Evolutionary conservation across 441 rosid species (phyloP).

Genomic region (Populus hybrid): DNA sequence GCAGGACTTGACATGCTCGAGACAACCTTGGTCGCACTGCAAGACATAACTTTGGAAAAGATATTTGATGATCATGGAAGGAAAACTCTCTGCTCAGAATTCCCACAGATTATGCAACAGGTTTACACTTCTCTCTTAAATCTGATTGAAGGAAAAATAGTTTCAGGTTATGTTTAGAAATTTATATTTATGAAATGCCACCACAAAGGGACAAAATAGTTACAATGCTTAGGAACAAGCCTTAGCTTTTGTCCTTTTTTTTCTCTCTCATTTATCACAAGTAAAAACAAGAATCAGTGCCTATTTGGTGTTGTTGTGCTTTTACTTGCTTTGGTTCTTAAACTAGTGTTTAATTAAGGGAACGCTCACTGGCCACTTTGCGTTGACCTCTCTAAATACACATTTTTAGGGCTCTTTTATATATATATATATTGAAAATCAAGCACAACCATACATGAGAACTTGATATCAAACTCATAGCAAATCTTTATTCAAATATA

Average conservation of each 20-base stretch:
- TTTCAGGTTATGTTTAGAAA: background rate
- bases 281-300: background rate
- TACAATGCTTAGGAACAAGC: background rate
- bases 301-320: background rate
- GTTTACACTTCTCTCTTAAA: conserved; percentile 30
- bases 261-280: background rate
- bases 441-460: no score
- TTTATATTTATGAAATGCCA: background rate
- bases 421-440: no score
- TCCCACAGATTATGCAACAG: conserved; percentile 99
- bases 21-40: conserved; percentile 88
- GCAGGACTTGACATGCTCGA: conserved; percentile 99
- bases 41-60: conserved; percentile 88
- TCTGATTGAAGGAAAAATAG: background rate
- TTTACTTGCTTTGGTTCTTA: background rate
- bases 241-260: background rate
- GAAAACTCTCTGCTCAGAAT: conserved; percentile 86
- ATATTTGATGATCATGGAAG: conserved; percentile 94
- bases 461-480: background rate
- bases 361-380: background rate
- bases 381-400: background rate
- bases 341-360: no score
- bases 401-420: no score
- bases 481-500: background rate
- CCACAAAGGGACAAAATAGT: background rate